These are phyloP conservation scores for Trichosporon asahii DNA, from an alignment of 1,284 basidiomycete genomes.

Conservation along the genomic window DNA sequence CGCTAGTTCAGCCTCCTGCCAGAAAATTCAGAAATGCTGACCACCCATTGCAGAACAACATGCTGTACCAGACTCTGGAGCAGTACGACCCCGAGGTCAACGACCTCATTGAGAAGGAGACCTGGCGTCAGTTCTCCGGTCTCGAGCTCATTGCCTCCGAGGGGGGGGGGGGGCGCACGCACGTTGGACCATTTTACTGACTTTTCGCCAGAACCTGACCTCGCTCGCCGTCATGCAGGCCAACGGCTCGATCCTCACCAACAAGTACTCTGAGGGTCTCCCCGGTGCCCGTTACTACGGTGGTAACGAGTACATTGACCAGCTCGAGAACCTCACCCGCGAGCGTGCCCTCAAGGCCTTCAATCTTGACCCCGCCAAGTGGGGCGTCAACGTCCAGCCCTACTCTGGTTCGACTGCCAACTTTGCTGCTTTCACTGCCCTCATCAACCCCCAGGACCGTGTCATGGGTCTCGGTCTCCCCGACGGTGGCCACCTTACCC, in stretches of 20 bases:
- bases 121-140: constrained; percentile 96
- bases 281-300: constrained; percentile 96
- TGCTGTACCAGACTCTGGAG: constrained; percentile 78
- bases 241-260: constrained; percentile 97
- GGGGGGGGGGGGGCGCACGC: constrained; percentile 32
- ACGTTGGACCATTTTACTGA: not conserved
- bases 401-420: constrained; percentile 95
- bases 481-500: constrained; percentile 96
- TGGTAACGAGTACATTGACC: constrained; percentile 95
- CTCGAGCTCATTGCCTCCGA: constrained; percentile 62
- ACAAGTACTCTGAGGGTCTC: constrained; percentile 97
- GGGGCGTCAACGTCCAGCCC: constrained; percentile 99
- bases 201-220: constrained; percentile 72
- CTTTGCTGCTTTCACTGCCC: constrained; percentile 95
- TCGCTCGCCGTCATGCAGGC: constrained; percentile 93
- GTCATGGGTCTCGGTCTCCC: constrained; percentile 99
- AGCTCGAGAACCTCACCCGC: constrained; percentile 91
- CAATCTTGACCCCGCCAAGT: constrained; percentile 82
- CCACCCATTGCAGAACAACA: constrained; percentile 67
- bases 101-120: constrained; percentile 98
- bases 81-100: constrained; percentile 92
- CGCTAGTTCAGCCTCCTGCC: not conserved
- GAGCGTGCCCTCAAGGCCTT: constrained; percentile 95
- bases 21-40: not conserved
- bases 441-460: constrained; percentile 96